These are phyloP conservation scores for Auriscalpium orientale DNA, from an alignment of 768 basidiomycete species.

Conservation along the genomic window DNA sequence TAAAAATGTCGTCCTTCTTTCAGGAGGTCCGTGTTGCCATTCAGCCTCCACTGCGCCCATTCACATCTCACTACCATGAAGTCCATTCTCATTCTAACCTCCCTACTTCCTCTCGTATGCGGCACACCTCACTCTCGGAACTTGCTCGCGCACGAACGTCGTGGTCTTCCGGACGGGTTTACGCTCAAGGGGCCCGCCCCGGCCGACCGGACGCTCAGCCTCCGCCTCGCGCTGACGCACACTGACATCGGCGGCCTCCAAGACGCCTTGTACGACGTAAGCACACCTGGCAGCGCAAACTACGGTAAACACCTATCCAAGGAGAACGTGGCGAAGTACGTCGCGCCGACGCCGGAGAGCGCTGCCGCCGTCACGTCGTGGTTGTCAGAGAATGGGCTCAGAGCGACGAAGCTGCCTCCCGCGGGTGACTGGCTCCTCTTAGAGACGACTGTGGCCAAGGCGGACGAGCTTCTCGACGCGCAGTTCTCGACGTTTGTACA, in stretches of 20 bases:
- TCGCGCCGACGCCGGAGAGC: conserved; percentile 10
- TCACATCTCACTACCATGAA: no score
- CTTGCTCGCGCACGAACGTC: neutral
- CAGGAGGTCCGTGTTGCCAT: no score
- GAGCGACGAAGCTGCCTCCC: conserved; percentile 2
- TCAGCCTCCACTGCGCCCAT: no score
- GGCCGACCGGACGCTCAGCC: neutral
- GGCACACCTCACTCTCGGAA: neutral
- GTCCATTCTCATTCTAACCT: neutral
- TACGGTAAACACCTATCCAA: neutral
- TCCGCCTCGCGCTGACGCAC: conserved; percentile 1
- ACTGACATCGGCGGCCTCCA: neutral
- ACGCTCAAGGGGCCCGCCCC: neutral
- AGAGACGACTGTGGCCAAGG: conserved; percentile 9
- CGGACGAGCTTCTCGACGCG: conserved; percentile 13
- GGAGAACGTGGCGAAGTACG: conserved; percentile 1
- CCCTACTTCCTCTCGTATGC: neutral
- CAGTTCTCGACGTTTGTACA: conserved; percentile 13
- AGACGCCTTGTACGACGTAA: neutral
- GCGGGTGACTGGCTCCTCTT: conserved; percentile 16
- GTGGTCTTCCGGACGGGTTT: neutral
- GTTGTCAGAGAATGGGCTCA: conserved; percentile 10
- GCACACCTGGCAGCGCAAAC: neutral
- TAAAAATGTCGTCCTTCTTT: no score
- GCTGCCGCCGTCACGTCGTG: conserved; percentile 8